These are phyloP conservation scores for Penicillium capsulatum DNA, from an alignment of 2,329 filamentous ascomycete species.

Conservation along the genomic window DNA sequence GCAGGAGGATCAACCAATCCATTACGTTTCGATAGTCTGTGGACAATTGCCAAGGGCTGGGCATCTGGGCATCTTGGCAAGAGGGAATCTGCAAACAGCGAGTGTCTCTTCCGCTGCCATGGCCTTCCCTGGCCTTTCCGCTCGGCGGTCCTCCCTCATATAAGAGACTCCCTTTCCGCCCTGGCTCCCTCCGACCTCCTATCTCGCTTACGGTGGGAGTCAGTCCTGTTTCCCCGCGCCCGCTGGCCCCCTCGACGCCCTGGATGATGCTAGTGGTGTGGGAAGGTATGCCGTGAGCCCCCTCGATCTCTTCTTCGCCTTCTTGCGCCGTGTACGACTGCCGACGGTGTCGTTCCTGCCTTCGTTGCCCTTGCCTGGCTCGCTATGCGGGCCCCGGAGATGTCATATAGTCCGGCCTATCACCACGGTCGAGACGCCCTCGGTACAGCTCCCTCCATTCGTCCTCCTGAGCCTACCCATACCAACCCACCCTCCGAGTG, in stretches of 20 bases:
- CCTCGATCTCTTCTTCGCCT: conserved; percentile 17
- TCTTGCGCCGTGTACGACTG: conserved; percentile 21
- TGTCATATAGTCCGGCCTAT: conserved; percentile 36
- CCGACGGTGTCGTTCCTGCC: background rate
- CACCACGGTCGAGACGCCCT: conserved; percentile 28
- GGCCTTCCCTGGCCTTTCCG: conserved; percentile 23
- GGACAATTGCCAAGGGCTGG: conserved; percentile 29
- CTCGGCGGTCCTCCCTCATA: conserved; percentile 14
- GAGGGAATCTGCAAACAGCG: conserved; percentile 22
- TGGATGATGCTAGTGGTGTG: conserved; percentile 8
- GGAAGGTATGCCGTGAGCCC: conserved; percentile 22
- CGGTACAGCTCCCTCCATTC: conserved; percentile 21
- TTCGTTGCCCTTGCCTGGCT: conserved; percentile 1
- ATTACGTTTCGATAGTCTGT: conserved; percentile 4
- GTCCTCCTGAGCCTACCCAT: conserved; percentile 16
- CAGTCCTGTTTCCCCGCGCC: conserved; percentile 9
- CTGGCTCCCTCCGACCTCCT: conserved; percentile 8
- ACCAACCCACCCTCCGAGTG: conserved; percentile 12
- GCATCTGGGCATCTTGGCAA: conserved; percentile 31
- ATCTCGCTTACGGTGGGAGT: conserved; percentile 14
- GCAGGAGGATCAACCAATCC: background rate
- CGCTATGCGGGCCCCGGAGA: conserved; percentile 33
- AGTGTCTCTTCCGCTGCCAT: conserved; percentile 23
- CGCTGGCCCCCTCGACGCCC: conserved; percentile 8
- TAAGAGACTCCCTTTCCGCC: conserved; percentile 22